Evolutionary conservation across 441 rosid species (phyloP), one percentile per base, ranked within the genome.

Genomic region (Erodium moschatum): DNA sequence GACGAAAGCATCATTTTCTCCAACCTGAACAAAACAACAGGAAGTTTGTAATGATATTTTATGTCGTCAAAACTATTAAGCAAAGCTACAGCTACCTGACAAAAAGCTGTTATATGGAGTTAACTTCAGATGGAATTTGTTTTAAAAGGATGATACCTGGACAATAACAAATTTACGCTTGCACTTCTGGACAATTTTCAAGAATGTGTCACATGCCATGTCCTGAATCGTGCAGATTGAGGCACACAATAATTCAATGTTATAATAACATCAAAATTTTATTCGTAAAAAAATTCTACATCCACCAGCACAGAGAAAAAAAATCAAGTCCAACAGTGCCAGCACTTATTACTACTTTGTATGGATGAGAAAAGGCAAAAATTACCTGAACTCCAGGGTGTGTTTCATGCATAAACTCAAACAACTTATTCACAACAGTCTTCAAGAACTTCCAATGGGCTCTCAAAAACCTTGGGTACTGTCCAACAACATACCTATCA

Each of bases 371-470:
- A 20, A 70, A 74, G 38, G 75, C 33, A 64, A 50, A 21, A 27
- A 66, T 60, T 69, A 95, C 98, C 99, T 96, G 99, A 76, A 96
- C 99, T 73, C 99, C 98, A 50, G 98, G 99, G 84, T 96, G 99
- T 48, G 97, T 88, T 84, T 96, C 99, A 67, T 96, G 99, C 99
- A 96, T 96, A 79, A 96, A 96, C 83, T 96, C 99, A 70, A 92
- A 96, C 89, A 96, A 77, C 80, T 96, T 96, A 76, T 92, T 96
- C 72, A 92, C 99, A 81, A 96, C 99, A 65, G 99, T 96, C 83
- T 96, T 96, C 82, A 92, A 76, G 74, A 96, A 96, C 81, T 96
- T 96, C 98, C 98, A 96, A 65, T 96, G 98, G n/a, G 99, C 98
- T 79, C 99, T 88, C 66, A 96, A 87, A 81, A 96, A 96, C 79